Evolutionary conservation across 116 monocot species (phyloP), one percentile per base, ranked within the genome.

Genomic region (Zostera marina): DNA sequence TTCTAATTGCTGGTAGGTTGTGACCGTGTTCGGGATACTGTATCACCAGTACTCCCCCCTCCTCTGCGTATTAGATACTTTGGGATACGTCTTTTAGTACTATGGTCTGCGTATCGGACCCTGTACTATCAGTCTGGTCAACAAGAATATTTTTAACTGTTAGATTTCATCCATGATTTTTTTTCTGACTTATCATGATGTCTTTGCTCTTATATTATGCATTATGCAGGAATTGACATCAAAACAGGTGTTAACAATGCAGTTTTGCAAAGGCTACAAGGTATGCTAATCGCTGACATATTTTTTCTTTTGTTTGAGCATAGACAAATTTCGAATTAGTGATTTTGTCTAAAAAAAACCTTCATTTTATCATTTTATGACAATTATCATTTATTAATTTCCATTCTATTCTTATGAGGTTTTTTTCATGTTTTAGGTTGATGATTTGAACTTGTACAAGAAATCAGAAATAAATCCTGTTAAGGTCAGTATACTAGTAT

Each of bases 151-250:
- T 11, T 5, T 39, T 15, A 19, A 19, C 8, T 22, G 10, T 20
- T 10, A 42, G 7, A 11, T 19, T 9, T 13, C 17, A 11, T 42
- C 41, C 42, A 40, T n/a, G 6, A 38, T 15, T 9, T n/a, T 8
- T 3, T 26, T 55, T 14, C n/a, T 32, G 53, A 55, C 3, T 25
- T 55, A 26, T 40, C 11, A 54, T 64, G n/a, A n/a, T n/a, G 64
- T 11, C 54, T 63, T 41, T 41, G 11, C 63, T 9, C 16, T 39
- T 9, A 38, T 44, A n/a, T 54, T 43, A 56, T n/a, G n/a, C n/a
- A n/a, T n/a, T n/a, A n/a, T 73, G 54, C 82, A 96, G 94, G 89
- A 88, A 68, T 61, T 96, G 41, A 85, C 88, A 7, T 88, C 79
- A 56, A 60, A 44, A 11, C 82, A 85, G 60, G 82, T 88, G 74